Evolutionary conservation across 1,284 basidiomycete genomes (phyloP).

Genomic region (Sphaerobolus stellatus): DNA sequence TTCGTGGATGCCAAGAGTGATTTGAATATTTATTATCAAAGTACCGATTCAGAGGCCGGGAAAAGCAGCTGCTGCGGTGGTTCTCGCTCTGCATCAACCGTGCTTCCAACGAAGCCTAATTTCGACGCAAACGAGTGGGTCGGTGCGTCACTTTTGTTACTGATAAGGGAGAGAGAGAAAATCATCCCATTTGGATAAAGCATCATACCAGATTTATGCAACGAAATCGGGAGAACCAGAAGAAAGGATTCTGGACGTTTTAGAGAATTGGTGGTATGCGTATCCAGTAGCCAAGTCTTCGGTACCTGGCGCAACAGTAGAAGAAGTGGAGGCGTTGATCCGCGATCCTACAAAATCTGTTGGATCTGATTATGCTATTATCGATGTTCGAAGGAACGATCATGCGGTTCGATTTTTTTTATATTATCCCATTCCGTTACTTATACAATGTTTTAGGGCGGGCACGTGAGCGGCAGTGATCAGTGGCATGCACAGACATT

Average conservation of each 20-base stretch:
- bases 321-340: constrained; percentile 26
- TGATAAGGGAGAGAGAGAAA: neutral
- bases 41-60: neutral
- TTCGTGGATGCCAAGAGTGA: constrained; percentile 43
- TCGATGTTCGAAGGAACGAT: constrained; percentile 26
- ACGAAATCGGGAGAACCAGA: constrained; percentile 31
- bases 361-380: constrained; percentile 20
- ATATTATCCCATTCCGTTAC: neutral
- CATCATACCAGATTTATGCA: constrained; percentile 46
- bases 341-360: constrained; percentile 11
- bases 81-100: neutral
- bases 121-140: constrained; percentile 43
- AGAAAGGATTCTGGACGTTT: constrained; percentile 7
- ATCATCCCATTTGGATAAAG: constrained; percentile 18
- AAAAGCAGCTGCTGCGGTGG: neutral
- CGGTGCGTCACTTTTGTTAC: constrained; percentile 28
- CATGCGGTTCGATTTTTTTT: constrained; percentile 20
- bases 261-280: constrained; percentile 49
- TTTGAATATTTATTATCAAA: constrained; percentile 34
- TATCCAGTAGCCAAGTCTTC: constrained; percentile 33
- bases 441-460: constrained; percentile 22
- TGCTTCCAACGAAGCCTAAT: constrained; percentile 7
- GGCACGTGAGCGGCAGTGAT: constrained; percentile 30
- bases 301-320: neutral
- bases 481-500: constrained; percentile 29